Conservation (phyloP, 2,329 filamentous ascomycete species). For the Trematosphaeria pertusa region DNA sequence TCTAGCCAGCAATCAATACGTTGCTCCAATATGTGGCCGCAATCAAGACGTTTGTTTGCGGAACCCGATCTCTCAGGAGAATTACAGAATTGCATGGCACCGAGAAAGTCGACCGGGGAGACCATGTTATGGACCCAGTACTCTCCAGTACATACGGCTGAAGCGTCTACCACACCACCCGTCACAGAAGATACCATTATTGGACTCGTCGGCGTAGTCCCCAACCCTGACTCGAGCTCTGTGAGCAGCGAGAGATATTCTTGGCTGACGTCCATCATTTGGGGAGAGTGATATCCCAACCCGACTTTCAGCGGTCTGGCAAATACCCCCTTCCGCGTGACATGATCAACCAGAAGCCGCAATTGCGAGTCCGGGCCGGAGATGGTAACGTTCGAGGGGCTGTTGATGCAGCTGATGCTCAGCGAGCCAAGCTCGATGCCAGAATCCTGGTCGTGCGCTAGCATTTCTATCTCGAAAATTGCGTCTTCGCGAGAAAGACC, state of each 20-base stretch:
- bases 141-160: neutral
- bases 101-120: constrained; percentile 18
- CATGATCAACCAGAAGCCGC: constrained; percentile 19
- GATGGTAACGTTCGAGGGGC: constrained; percentile 49
- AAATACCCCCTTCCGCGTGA: constrained; percentile 48
- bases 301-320: constrained; percentile 50
- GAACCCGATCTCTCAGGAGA: no score
- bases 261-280: constrained; percentile 41
- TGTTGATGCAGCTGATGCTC: constrained; percentile 37
- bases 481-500: no score
- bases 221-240: neutral
- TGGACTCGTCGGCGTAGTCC: neutral
- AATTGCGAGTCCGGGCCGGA: constrained; percentile 49
- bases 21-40: no score
- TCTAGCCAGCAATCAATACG: no score
- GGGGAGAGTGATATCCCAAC: constrained; percentile 55
- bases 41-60: no score
- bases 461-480: neutral
- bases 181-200: constrained; percentile 17
- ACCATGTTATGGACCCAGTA: constrained; percentile 21
- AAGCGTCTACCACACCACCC: neutral
- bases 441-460: neutral
- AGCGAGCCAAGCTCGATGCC: neutral
- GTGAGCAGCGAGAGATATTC: neutral
- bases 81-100: no score